Conservation (phyloP, 2,329 filamentous ascomycete species). For the Ophiostoma novo-ulmi region DNA sequence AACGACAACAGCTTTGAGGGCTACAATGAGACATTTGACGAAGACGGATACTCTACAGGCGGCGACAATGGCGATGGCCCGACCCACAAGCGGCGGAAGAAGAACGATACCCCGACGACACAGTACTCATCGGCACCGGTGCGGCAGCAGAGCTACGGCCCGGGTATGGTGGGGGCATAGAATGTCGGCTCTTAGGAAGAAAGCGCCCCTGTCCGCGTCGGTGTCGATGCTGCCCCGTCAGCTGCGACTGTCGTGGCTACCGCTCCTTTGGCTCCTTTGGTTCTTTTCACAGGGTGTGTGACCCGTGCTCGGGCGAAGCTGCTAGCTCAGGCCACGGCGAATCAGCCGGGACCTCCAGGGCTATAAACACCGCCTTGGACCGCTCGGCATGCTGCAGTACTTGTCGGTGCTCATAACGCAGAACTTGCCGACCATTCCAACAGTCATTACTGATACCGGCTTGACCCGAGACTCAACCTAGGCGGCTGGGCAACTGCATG, state of each 20-base stretch:
- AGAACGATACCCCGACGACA: conserved; percentile 44
- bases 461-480: background rate
- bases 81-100: conserved; percentile 59
- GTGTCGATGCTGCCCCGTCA: background rate
- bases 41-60: conserved; percentile 62
- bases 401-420: background rate
- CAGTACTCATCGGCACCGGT: conserved; percentile 41
- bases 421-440: too few relatives aligned
- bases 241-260: too few relatives aligned
- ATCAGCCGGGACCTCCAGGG: background rate
- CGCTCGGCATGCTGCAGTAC: too few relatives aligned
- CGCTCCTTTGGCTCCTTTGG: background rate
- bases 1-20: conserved; percentile 70
- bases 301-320: background rate
- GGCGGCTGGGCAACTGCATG: background rate
- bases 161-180: conserved; percentile 55
- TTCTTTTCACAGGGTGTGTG: background rate
- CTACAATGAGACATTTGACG: conserved; percentile 64
- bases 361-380: background rate
- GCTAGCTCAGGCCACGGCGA: background rate
- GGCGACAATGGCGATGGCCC: conserved; percentile 63
- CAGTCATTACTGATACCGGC: background rate
- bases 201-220: background rate
- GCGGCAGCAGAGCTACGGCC: conserved; percentile 52
- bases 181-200: background rate